phyloP scores from a whole-genome alignment of 2,329 filamentous ascomycete genomes.

The Phoma sp. region DNA sequence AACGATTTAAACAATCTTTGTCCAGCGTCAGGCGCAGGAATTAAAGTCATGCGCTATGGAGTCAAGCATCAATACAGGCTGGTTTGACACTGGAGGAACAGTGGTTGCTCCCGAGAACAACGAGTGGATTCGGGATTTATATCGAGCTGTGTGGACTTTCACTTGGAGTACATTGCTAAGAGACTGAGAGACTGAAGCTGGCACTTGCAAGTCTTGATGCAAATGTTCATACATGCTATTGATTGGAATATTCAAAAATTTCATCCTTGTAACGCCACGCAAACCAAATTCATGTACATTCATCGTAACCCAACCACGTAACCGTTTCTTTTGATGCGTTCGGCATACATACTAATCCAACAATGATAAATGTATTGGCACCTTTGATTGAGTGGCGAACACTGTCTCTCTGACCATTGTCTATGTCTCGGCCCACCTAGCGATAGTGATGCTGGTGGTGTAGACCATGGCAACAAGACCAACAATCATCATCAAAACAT shows the following conservation, averaged over 20 bases:
- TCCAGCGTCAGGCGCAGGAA: no score
- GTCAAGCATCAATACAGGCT: no score
- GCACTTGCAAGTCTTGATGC: background rate
- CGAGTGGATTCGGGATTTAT: background rate
- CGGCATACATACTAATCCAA: background rate
- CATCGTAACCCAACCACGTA: background rate
- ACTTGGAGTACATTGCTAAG: no score
- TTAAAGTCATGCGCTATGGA: no score
- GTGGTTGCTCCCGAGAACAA: background rate
- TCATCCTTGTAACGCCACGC: background rate
- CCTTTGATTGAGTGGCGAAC: background rate
- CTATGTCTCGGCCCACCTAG: conserved; percentile 43
- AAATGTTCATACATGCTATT: background rate
- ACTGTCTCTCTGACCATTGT: no score
- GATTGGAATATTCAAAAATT: background rate
- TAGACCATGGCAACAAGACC: conserved; percentile 77
- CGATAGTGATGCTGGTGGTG: conserved; percentile 70
- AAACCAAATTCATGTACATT: background rate
- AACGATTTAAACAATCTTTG: no score
- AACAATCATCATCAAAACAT: conserved; percentile 68
- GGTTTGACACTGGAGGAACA: background rate
- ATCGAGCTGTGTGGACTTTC: no score
- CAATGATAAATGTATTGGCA: background rate
- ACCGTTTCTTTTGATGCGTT: background rate
- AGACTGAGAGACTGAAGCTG: background rate